These are phyloP conservation scores for Diaporthe helianthi DNA, from an alignment of 2,329 filamentous ascomycete species.

Conservation along the genomic window DNA sequence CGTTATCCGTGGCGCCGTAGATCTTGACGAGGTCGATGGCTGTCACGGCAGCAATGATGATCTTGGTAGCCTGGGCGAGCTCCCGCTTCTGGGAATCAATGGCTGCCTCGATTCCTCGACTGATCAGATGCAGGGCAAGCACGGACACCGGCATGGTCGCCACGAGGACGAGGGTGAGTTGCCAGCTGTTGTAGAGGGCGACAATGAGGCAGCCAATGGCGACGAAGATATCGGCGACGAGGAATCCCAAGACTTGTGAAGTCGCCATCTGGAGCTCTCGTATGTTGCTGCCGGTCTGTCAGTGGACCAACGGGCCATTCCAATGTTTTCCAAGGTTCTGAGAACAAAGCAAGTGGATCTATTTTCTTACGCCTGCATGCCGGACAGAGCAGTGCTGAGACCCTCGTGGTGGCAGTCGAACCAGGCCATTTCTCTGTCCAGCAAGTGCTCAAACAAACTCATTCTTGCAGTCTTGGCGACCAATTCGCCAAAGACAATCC, in stretches of 20 bases:
- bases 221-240: slow-evolving; percentile 70
- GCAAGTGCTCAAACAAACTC: slow-evolving; percentile 69
- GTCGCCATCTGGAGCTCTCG: slow-evolving; percentile 81
- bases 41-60: slow-evolving; percentile 71
- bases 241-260: slow-evolving; percentile 78
- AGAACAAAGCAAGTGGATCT: slow-evolving; percentile 28
- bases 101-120: slow-evolving; percentile 66
- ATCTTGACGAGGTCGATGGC: slow-evolving; percentile 88
- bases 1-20: slow-evolving; percentile 77
- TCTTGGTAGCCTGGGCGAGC: slow-evolving; percentile 74
- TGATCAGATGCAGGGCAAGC: slow-evolving; percentile 65
- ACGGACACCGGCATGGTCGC: slow-evolving; percentile 74
- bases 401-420: slow-evolving; percentile 79
- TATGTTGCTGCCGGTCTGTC: slow-evolving; percentile 68
- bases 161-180: slow-evolving; percentile 80
- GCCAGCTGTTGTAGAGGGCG: slow-evolving; percentile 83
- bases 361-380: slow-evolving; percentile 74
- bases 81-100: slow-evolving; percentile 73
- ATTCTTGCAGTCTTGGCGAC: slow-evolving; percentile 73
- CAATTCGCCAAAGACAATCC: slow-evolving; percentile 81
- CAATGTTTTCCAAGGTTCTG: no score
- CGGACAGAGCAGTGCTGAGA: slow-evolving; percentile 72
- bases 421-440: slow-evolving; percentile 81
- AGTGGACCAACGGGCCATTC: neutral
- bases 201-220: slow-evolving; percentile 71